phyloP scores from a whole-genome alignment of 352 stramenopile species.

The Aphanomyces cochlioides region DNA sequence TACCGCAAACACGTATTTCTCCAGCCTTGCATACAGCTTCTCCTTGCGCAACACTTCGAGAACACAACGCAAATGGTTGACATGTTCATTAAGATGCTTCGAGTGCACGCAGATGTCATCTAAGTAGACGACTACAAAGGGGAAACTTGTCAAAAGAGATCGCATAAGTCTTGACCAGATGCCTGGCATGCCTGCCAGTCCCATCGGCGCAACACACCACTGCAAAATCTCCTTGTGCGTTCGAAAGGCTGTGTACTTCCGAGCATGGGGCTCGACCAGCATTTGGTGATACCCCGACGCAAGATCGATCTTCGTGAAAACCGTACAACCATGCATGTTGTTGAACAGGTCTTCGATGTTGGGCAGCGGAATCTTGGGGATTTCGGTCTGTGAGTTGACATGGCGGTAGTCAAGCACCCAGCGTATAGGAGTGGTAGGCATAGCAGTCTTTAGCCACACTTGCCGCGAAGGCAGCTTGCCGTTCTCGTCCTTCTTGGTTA shows the following conservation, averaged over 20 bases:
- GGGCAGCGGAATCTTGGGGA: slow-evolving; percentile 32
- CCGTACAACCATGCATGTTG: slow-evolving; percentile 10
- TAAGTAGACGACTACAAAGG: slow-evolving; percentile 21
- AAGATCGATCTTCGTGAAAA: slow-evolving; percentile 28
- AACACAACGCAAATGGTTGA: neutral
- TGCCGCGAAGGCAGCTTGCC: too few species aligned
- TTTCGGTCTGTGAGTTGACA: slow-evolving; percentile 25
- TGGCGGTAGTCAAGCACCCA: slow-evolving; percentile 35
- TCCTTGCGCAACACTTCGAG: slow-evolving; percentile 7
- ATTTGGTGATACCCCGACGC: slow-evolving; percentile 29
- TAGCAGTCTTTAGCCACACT: too few species aligned
- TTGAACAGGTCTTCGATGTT: slow-evolving; percentile 35
- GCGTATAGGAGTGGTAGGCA: too few species aligned
- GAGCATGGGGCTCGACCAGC: slow-evolving; percentile 1
- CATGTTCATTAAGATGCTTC: neutral
- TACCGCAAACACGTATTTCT: slow-evolving; percentile 29
- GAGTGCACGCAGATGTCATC: slow-evolving; percentile 27
- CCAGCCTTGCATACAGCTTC: slow-evolving; percentile 2
- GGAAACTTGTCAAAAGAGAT: slow-evolving; percentile 16
- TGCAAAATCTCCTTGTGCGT: too few species aligned
- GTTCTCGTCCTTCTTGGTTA: too few species aligned
- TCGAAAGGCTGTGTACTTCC: too few species aligned
- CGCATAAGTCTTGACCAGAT: slow-evolving; percentile 27
- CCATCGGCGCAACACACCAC: slow-evolving; percentile 26
- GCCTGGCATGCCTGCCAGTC: slow-evolving; percentile 14